phyloP scores from a whole-genome alignment of 768 basidiomycete genomes.

The Lactarius psammicola region DNA sequence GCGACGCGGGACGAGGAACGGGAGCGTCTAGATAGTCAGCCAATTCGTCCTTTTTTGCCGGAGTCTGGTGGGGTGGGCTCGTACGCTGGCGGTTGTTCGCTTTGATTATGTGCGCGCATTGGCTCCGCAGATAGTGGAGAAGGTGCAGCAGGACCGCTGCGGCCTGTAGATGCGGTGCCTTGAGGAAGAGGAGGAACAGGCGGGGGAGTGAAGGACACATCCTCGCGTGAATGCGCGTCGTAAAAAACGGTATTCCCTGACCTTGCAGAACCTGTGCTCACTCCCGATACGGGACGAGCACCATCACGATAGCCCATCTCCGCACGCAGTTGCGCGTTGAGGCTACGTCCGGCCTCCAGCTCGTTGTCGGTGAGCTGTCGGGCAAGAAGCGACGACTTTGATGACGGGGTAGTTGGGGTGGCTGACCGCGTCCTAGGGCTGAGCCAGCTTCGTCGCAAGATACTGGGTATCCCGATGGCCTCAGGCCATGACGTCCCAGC shows the following conservation, averaged over 20 bases:
- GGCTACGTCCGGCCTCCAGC: constrained; percentile 34
- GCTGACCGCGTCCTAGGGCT: constrained; percentile 13
- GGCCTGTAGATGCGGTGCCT: constrained; percentile 14
- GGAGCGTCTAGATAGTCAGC: constrained; percentile 55
- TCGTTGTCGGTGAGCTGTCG: constrained; percentile 28
- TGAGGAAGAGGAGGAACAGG: constrained; percentile 38
- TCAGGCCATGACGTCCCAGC: constrained; percentile 29
- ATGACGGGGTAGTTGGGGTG: constrained; percentile 12
- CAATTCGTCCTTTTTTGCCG: constrained; percentile 29
- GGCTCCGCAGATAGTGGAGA: constrained; percentile 26
- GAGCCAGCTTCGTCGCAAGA: constrained; percentile 29
- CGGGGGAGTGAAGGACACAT: constrained; percentile 45
- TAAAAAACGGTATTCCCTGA: constrained; percentile 61
- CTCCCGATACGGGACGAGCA: constrained; percentile 54
- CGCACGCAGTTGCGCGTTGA: constrained; percentile 30
- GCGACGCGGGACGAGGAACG: constrained; percentile 54
- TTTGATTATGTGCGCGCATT: constrained; percentile 1
- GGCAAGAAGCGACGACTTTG: constrained; percentile 16
- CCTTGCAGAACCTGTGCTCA: constrained; percentile 41
- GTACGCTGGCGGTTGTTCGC: constrained; percentile 12
- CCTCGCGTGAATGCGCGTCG: constrained; percentile 53
- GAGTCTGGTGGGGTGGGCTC: constrained; percentile 12
- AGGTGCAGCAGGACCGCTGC: constrained; percentile 8
- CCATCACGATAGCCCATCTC: constrained; percentile 32
- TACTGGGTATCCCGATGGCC: constrained; percentile 18